These are phyloP conservation scores for Penicillium waksmanii DNA, from an alignment of 495 filamentous ascomycete genomes.

Conservation along the genomic window DNA sequence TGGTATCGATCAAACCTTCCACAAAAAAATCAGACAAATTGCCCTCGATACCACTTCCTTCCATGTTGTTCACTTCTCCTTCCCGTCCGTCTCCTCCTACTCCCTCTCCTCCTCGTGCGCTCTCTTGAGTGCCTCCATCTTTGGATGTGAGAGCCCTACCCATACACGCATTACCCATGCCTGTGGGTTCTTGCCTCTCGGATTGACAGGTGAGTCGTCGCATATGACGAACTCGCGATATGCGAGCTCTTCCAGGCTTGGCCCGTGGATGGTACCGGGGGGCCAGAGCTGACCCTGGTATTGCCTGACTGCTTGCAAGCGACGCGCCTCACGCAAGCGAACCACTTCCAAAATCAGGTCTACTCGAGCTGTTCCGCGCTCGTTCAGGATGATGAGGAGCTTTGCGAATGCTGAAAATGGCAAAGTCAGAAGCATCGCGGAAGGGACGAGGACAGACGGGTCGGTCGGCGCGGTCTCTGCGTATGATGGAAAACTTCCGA, in stretches of 20 bases:
- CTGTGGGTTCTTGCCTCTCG: neutral
- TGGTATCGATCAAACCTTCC: too few relatives aligned
- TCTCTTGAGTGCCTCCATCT: neutral
- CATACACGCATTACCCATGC: slow-evolving; percentile 8
- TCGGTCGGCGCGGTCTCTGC: slow-evolving; percentile 18
- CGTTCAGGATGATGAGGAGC: slow-evolving; percentile 20
- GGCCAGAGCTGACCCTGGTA: neutral
- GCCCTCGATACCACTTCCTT: too few relatives aligned
- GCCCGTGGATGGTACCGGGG: neutral
- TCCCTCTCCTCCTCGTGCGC: too few relatives aligned
- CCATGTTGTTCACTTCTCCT: too few relatives aligned
- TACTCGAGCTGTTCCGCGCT: slow-evolving; percentile 9
- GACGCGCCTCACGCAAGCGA: slow-evolving; percentile 32
- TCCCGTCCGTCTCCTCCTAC: too few relatives aligned
- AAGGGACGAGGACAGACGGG: slow-evolving; percentile 19
- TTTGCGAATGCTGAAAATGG: slow-evolving; percentile 23
- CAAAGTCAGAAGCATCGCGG: slow-evolving; percentile 32
- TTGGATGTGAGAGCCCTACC: neutral
- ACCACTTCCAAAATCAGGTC: slow-evolving; percentile 26
- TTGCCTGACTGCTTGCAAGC: slow-evolving; percentile 28
- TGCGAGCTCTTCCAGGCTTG: slow-evolving; percentile 12
- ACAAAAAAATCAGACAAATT: too few relatives aligned
- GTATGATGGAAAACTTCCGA: slow-evolving; percentile 19
- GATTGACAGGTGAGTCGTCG: neutral
- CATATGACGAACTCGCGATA: slow-evolving; percentile 20